phyloP scores from a whole-genome alignment of 148 eudicot genomes.

The Rhododendron vialii region DNA sequence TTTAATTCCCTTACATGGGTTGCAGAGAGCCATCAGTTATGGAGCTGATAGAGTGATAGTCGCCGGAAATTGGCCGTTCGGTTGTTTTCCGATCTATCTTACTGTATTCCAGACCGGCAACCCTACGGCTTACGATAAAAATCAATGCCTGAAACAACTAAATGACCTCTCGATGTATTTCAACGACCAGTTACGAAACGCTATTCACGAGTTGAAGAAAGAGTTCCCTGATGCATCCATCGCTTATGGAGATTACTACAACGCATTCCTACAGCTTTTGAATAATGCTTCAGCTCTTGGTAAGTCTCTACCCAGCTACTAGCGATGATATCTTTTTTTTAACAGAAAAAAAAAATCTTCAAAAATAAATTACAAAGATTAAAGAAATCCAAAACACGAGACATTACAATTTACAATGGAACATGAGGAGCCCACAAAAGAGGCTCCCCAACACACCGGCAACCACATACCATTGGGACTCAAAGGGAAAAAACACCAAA shows the following conservation, averaged over 20 bases:
- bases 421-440: too few relatives aligned
- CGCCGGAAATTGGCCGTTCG: slow-evolving; percentile 24
- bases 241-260: slow-evolving; percentile 17
- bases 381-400: too few relatives aligned
- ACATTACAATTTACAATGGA: too few relatives aligned
- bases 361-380: too few relatives aligned
- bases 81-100: slow-evolving; percentile 20
- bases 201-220: slow-evolving; percentile 5
- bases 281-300: slow-evolving; percentile 3
- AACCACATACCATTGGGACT: too few relatives aligned
- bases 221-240: slow-evolving; percentile 2
- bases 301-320: not conserved
- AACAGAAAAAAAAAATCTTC: too few relatives aligned
- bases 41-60: slow-evolving; percentile 25
- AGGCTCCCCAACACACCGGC: too few relatives aligned
- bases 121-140: slow-evolving; percentile 3
- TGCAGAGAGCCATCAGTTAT: slow-evolving; percentile 18
- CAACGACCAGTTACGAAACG: slow-evolving; percentile 3
- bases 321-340: too few relatives aligned
- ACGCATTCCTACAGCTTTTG: slow-evolving; percentile 3
- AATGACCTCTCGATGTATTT: not conserved
- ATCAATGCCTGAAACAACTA: not conserved
- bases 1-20: not conserved
- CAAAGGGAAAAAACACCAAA: too few relatives aligned
- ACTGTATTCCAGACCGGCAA: slow-evolving; percentile 5